Evolutionary conservation across 805 yeast species (phyloP), one percentile per base, ranked within the genome.

Genomic region (Scheffersomyces spartinae): DNA sequence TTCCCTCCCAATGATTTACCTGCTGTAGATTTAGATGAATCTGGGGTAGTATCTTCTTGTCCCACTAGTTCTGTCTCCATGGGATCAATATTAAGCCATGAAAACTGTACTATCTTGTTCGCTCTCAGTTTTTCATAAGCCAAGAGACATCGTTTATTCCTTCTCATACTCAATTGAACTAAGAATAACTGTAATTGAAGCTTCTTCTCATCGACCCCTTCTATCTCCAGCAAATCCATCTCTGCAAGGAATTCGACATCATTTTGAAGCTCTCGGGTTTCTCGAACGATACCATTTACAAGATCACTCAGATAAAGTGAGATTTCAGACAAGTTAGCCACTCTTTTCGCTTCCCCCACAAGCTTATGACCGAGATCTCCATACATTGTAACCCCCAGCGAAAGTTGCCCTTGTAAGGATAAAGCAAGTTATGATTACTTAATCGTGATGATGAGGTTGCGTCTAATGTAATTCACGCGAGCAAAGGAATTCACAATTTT

Each of bases 331-430:
- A 88, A 52, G 13, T 71, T 65, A 31, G 66, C 67, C 0, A 94
- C 58, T 36, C 97, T 61, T 34, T 85, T 79, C 9, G 96, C 91
- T 31, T 91, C 96, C 18, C 73, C 60, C 2, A 82, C 64, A n/a
- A 88, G 68, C 47, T 88, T 88, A 33, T 72, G 70, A 2, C 88
- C 95, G 4, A 70, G 41, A 40, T 86, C 96, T 15, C 96, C 96
- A 41, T 83, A 83, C 98, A 88, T 88, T 8, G 24, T 22, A n/a
- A n/a, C n/a, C n/a, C n/a, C n/a, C n/a, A n/a, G n/a, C n/a, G n/a
- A n/a, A n/a, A n/a, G n/a, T n/a, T n/a, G n/a, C n/a, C n/a, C n/a
- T n/a, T n/a, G n/a, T n/a, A n/a, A n/a, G n/a, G n/a, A n/a, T n/a
- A n/a, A n/a, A n/a, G n/a, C n/a, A n/a, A n/a, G n/a, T n/a, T n/a